Percentiles rank a stretch among this genome's conserved stretches.
Conservation (phyloP, 306 rosid genomes). For the Dalbergia cultrata region DNA sequence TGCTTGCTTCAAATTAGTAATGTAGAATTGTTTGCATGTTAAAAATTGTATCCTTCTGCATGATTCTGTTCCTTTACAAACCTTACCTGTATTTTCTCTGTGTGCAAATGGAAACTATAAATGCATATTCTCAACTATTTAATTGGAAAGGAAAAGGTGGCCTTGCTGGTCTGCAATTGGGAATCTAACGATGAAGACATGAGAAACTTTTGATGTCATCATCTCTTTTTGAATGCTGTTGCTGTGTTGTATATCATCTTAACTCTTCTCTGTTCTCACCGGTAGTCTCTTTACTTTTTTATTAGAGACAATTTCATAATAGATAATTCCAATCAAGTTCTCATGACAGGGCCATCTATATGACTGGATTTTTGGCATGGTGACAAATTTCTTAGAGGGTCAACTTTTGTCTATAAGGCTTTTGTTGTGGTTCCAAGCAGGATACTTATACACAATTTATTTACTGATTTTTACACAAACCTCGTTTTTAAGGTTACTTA, state of each 20-base stretch:
- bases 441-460: background rate
- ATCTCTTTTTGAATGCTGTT: background rate
- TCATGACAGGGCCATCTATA: too few species aligned
- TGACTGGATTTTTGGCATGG: background rate
- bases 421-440: constrained; percentile 19
- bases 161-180: background rate
- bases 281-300: constrained; percentile 5
- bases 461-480: constrained; percentile 23
- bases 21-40: constrained; percentile 33
- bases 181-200: background rate
- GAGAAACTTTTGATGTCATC: background rate
- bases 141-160: background rate
- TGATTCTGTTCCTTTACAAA: constrained; percentile 14
- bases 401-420: background rate
- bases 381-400: constrained; percentile 18
- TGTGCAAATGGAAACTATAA: constrained; percentile 11
- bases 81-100: background rate
- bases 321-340: too few species aligned
- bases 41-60: background rate
- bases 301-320: constrained; percentile 14
- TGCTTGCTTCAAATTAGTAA: constrained; percentile 30
- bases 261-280: constrained; percentile 21
- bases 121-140: constrained; percentile 10
- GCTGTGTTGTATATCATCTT: constrained; percentile 22
- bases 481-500: background rate